These are phyloP conservation scores for Acmispon strigosus DNA, from an alignment of 306 rosid species.

Conservation along the genomic window DNA sequence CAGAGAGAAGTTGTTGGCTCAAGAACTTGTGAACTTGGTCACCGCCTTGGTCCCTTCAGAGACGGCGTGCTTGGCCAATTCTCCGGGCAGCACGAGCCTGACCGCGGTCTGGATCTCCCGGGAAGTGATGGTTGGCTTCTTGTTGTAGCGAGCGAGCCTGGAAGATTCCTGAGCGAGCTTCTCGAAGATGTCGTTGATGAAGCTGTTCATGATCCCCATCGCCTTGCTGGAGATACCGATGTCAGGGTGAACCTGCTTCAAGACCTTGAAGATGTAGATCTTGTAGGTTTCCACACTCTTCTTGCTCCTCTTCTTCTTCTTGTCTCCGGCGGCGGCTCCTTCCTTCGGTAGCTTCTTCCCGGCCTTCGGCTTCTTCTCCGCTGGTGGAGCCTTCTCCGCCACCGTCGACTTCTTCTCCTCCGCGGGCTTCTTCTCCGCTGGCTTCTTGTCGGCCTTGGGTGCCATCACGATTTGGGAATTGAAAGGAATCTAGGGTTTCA, in stretches of 20 bases:
- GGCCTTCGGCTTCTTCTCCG: constrained; percentile 71
- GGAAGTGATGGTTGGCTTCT: constrained; percentile 68
- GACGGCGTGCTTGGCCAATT: constrained; percentile 65
- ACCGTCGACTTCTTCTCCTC: constrained; percentile 59
- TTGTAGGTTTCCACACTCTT: constrained; percentile 68
- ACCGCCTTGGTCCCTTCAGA: constrained; percentile 80
- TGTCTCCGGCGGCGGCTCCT: constrained; percentile 44
- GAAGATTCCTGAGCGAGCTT: constrained; percentile 71
- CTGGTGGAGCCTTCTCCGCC: constrained; percentile 64
- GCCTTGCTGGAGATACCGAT: constrained; percentile 75
- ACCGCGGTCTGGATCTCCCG: constrained; percentile 79
- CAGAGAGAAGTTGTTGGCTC: background rate
- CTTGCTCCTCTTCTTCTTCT: constrained; percentile 69
- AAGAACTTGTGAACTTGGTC: constrained; percentile 56
- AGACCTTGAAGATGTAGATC: constrained; percentile 74
- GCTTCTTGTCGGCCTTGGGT: constrained; percentile 64
- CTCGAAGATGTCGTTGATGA: constrained; percentile 72
- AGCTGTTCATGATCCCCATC: constrained; percentile 75
- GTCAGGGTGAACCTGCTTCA: constrained; percentile 72
- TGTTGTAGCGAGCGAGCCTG: constrained; percentile 66
- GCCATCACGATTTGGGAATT: constrained; percentile 24
- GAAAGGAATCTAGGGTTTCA: background rate
- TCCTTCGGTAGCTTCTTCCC: constrained; percentile 77
- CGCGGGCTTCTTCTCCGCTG: constrained; percentile 54
- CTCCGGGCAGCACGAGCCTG: constrained; percentile 63